phyloP scores from a whole-genome alignment of 305 asterid genomes.

The Ilex paraguariensis region DNA sequence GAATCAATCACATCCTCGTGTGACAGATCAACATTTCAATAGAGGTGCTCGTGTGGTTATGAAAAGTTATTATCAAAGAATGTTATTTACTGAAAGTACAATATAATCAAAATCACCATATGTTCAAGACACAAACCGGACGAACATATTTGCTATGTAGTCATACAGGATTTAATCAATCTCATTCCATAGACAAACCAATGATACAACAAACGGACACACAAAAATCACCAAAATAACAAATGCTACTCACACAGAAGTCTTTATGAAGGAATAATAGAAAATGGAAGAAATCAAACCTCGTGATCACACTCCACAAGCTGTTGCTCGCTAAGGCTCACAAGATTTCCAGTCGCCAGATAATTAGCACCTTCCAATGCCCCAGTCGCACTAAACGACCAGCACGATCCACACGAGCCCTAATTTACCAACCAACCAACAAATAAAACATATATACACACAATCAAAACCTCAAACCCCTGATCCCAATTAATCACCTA shows the following conservation, averaged over 20 bases:
- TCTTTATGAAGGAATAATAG: background rate
- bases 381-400: conserved; percentile 93
- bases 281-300: conserved; percentile 30
- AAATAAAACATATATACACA: conserved; percentile 3
- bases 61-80: no score
- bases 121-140: no score
- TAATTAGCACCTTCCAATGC: conserved; percentile 90
- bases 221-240: background rate
- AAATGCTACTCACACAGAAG: background rate
- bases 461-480: background rate
- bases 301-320: conserved; percentile 96
- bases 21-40: no score
- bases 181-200: background rate
- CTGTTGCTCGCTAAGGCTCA: conserved; percentile 91
- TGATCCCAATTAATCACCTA: no score
- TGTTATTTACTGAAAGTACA: no score
- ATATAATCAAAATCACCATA: no score
- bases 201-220: background rate
- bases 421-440: conserved; percentile 17
- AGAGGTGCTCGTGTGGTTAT: no score
- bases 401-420: conserved; percentile 98
- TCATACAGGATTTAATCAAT: background rate
- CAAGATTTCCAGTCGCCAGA: conserved; percentile 76
- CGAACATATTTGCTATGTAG: background rate
- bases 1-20: no score